These are phyloP conservation scores for Didymella exigua DNA, from an alignment of 2,329 filamentous ascomycete species.

Conservation along the genomic window DNA sequence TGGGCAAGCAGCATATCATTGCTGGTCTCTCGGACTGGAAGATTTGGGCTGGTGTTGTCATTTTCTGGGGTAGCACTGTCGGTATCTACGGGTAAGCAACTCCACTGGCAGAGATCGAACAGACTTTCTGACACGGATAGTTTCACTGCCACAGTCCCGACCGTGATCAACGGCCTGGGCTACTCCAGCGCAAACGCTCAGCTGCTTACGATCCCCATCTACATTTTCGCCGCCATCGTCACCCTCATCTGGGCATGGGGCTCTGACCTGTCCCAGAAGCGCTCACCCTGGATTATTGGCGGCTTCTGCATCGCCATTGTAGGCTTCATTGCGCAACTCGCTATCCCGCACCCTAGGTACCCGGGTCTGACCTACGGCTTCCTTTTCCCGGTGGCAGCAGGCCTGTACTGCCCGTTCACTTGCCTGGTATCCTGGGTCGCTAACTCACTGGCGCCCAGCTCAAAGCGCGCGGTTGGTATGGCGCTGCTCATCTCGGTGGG, in stretches of 20 bases:
- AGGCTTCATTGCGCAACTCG: conserved; percentile 63
- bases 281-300: conserved; percentile 60
- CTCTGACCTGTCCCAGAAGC: conserved; percentile 58
- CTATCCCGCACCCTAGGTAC: conserved; percentile 50
- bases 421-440: conserved; percentile 46
- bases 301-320: conserved; percentile 58
- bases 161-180: conserved; percentile 51
- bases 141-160: conserved; percentile 50
- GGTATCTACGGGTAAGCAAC: conserved; percentile 42
- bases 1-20: conserved; percentile 55
- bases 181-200: conserved; percentile 51
- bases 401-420: conserved; percentile 46
- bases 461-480: conserved; percentile 53
- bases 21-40: conserved; percentile 54
- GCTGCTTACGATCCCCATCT: conserved; percentile 51
- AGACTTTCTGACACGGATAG: conserved; percentile 17
- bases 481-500: conserved; percentile 57
- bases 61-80: conserved; percentile 47
- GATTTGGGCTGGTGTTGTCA: conserved; percentile 45
- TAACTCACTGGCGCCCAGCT: conserved; percentile 43
- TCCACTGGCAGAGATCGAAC: not conserved
- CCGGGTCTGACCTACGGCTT: conserved; percentile 54
- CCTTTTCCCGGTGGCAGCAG: conserved; percentile 45
- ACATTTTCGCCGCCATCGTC: conserved; percentile 50
- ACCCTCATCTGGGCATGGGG: conserved; percentile 52